These are phyloP conservation scores for Colletotrichum sublineola DNA, from an alignment of 2,329 filamentous ascomycete species.

Conservation along the genomic window DNA sequence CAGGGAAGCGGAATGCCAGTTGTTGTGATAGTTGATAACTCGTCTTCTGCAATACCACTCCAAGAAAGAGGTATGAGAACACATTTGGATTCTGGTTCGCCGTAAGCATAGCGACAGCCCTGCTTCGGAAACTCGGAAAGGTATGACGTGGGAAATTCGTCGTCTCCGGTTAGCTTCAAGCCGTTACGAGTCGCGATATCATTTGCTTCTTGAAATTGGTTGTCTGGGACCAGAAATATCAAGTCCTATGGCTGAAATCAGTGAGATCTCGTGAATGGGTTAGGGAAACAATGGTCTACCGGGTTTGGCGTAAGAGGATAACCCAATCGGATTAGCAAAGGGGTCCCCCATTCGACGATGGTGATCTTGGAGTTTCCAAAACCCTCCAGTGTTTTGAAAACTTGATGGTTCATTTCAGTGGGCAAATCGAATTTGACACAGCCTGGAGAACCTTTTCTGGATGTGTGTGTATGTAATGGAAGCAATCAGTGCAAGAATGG, in stretches of 20 bases:
- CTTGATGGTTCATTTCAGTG: too few species aligned
- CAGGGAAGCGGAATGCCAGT: not conserved
- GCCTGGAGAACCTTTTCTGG: too few species aligned
- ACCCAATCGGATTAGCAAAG: not conserved
- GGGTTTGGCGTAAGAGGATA: conserved; percentile 14
- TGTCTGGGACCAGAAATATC: conserved; percentile 23
- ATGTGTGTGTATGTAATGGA: too few species aligned
- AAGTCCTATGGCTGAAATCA: conserved; percentile 3
- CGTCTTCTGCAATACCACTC: conserved; percentile 15
- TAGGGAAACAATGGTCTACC: not conserved
- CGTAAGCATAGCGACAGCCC: conserved; percentile 13
- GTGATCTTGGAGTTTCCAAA: conserved; percentile 23
- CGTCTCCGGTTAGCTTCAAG: not conserved
- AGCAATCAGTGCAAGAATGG: too few species aligned
- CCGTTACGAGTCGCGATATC: conserved; percentile 7
- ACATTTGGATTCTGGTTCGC: not conserved
- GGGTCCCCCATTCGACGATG: conserved; percentile 12
- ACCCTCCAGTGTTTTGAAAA: not conserved
- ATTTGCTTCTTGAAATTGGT: conserved; percentile 9
- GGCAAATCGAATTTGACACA: too few species aligned
- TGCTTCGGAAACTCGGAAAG: conserved; percentile 14
- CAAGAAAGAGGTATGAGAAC: conserved; percentile 15
- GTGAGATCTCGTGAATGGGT: not conserved
- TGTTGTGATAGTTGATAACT: not conserved
- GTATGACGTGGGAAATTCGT: conserved; percentile 1